Percentiles rank a stretch among this genome's conserved stretches.
phyloP scores from a whole-genome alignment of 306 rosid species.

The Quercus bicolor region DNA sequence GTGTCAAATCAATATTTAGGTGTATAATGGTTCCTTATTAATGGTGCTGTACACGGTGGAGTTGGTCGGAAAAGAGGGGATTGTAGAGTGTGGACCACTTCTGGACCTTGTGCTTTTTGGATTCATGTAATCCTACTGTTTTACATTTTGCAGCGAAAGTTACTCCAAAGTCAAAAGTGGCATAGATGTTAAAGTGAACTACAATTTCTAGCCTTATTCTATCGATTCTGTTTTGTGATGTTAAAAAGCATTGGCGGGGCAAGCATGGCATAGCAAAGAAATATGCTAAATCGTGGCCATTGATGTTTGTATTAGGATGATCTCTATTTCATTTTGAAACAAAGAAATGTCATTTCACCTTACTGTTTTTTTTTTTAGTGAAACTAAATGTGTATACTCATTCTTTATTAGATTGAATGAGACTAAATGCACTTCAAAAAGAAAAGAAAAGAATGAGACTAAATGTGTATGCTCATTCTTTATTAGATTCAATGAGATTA shows the following conservation, averaged over 20 bases:
- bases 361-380: too few relatives aligned
- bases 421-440: too few relatives aligned
- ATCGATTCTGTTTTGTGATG: not conserved
- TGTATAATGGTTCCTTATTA: not conserved
- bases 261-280: not conserved
- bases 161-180: not conserved
- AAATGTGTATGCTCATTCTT: too few relatives aligned
- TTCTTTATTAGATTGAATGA: too few relatives aligned
- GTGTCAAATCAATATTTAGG: not conserved
- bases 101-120: not conserved
- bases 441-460: too few relatives aligned
- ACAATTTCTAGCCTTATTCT: not conserved
- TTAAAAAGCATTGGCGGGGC: not conserved
- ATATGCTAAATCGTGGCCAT: not conserved
- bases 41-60: not conserved
- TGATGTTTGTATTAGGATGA: not conserved
- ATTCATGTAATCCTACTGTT: not conserved
- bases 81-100: too few relatives aligned
- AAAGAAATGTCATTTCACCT: too few relatives aligned
- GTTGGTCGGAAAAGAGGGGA: not conserved
- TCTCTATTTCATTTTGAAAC: too few relatives aligned
- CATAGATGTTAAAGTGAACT: not conserved
- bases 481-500: too few relatives aligned
- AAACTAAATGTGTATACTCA: too few relatives aligned
- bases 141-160: not conserved